These are phyloP conservation scores for Podila verticillata DNA, from an alignment of 192 early-diverging fungal genomes.

Conservation along the genomic window DNA sequence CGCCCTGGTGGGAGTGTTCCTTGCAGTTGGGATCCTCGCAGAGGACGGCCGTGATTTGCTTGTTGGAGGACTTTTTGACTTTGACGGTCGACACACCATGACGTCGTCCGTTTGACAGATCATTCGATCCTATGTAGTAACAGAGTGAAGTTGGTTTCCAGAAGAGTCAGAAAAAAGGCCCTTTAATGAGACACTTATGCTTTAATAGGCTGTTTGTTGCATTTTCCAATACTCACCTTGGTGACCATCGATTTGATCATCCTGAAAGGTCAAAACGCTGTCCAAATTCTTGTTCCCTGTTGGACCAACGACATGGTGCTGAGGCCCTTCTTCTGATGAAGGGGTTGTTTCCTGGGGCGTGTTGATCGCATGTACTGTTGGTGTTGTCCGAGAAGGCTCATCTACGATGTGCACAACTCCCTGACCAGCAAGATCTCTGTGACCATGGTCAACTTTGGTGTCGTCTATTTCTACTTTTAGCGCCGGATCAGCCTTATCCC, in stretches of 20 bases:
- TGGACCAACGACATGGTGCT: not conserved
- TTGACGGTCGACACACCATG: slow-evolving; percentile 35
- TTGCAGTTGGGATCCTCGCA: slow-evolving; percentile 40
- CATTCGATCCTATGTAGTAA: not conserved
- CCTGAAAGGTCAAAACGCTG: not conserved
- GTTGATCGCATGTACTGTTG: not conserved
- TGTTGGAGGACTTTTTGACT: slow-evolving; percentile 28
- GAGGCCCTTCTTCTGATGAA: not conserved
- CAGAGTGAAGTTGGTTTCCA: too few species aligned
- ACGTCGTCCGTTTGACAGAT: not conserved
- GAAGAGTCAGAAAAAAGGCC: too few species aligned
- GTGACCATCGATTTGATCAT: not conserved
- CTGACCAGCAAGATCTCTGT: not conserved
- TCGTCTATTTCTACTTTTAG: slow-evolving; percentile 1
- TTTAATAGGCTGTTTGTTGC: too few species aligned
- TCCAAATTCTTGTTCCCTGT: slow-evolving; percentile 1
- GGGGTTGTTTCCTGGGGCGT: not conserved
- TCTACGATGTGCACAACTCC: not conserved
- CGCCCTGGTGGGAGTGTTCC: slow-evolving; percentile 38
- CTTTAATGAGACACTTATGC: too few species aligned
- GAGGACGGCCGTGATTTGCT: slow-evolving; percentile 33
- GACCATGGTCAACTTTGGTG: not conserved
- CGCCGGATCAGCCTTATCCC: not conserved
- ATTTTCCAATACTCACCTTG: not conserved
- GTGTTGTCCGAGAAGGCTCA: not conserved